Evolutionary conservation across 345 rosid species (phyloP), one percentile per base, ranked within the genome.

Genomic region (Citrus mangshanensis): DNA sequence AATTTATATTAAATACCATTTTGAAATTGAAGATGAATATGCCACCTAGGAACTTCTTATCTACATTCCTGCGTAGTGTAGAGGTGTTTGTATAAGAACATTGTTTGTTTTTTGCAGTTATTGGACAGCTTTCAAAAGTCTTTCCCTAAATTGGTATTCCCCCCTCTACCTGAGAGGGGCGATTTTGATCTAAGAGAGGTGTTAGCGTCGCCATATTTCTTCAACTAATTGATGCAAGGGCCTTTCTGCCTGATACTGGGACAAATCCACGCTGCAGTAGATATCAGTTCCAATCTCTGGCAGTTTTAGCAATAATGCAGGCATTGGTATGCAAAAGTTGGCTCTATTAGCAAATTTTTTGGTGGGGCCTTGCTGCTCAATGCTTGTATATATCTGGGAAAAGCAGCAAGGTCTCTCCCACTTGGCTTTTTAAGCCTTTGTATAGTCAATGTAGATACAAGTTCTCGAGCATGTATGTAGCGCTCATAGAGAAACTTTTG

Each of bases 81-180:
- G 42, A 27, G 54, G 18, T 42, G 34, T 65, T 80, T 19, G 64
- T 76, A 25, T 25, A 4, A 19, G 62, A 61, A 59, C 12, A 25
- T 21, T 69, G 6, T 49, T 49, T 68, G 19, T 56, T 73, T 64
- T 42, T 28, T 19, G 30, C 24, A 97, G 99, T 86, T 97, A 82
- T 77, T 97, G 92, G 92, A 89, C 85, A 86, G 93, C 92, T 97
- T 97, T 79, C 79, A 94, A 86, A 75, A 89, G 77, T 89, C 95
- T 38, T 93, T 92, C 72, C 98, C 99, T n/a, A 40, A 85, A 27
- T 80, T 90, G 67, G 71, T 82, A 5, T 94, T 94, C 75, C 98
- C 98, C n/a, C 85, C 91, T 0, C 79, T 94, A 70, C 99, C 99
- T 3, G 95, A 91, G 77, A 87, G 97, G 68, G 98, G 99, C 77